Base-by-base conservation (phyloP, 2,329 filamentous ascomycete species). In the Phialophora expanda region DNA sequence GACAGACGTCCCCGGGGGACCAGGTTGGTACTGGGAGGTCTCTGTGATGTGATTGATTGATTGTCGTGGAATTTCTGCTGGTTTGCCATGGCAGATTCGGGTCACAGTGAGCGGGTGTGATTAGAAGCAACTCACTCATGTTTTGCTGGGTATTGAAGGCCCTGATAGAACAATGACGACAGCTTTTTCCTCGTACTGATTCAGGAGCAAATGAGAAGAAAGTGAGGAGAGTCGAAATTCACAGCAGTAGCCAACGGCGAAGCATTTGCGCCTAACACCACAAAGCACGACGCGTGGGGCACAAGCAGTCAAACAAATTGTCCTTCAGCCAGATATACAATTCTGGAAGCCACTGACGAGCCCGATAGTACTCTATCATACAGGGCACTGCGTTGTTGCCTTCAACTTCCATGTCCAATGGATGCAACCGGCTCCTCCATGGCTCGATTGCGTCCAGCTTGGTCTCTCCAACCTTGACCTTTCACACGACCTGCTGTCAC, bases 391-490 rank as follows among this genome's bases (percentile, higher is more conserved):
- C 14, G 11, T 38, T 34, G 5, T 30, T 17, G 56, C 17, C 14
- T 30, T 50, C 56, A 20, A n/a, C 17, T 48, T 64, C 61, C 54
- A 69, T 69, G 67, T 66, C 55, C 38, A 62, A 69, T 66, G 64
- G 67, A 32, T 44, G 41, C 50, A 57, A 56, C 34, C 61, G 58
- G 24, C 55, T 66, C 48, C 30, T 66, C 30, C 50, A 61, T 59
- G 64, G 61, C 64, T 57, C 64, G 24, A 50, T 50, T 50, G 38
- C 28, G 12, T 60, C 64, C 38, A 46, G 34, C 20, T 44, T 50
- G 26, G 2, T 59, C 24, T 17, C 50, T 12, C 53, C 41, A 12
- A 26, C 57, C 51, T 51, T 69, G 58, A 62, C 30, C 14, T 65
- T 69, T 26, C 55, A 44, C 50, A 62, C 67, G 24, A 44, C 34